A percentile compares a stretch with the other conserved stretches of the same genome.
phyloP scores from a whole-genome alignment of 2,329 filamentous ascomycete genomes.

The Cladophialophora yegresii region DNA sequence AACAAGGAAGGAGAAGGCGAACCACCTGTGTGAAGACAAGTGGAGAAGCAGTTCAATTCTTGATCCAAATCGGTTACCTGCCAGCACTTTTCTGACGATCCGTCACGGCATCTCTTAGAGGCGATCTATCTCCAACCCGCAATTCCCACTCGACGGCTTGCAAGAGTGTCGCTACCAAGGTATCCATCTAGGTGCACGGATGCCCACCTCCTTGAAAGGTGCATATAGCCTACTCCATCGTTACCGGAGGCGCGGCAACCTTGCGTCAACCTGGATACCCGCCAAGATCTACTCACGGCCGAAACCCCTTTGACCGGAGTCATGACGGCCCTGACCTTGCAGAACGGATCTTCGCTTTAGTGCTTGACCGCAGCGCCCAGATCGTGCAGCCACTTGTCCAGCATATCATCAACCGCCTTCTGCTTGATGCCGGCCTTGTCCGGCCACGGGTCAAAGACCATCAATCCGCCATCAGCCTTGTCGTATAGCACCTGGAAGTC shows the following conservation, averaged over 20 bases:
- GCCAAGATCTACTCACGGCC: not conserved
- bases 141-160: too few species aligned
- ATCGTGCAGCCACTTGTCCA: too few species aligned
- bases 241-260: not conserved
- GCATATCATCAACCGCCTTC: too few species aligned
- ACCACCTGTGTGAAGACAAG: conserved; percentile 20
- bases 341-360: not conserved
- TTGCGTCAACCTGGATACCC: not conserved
- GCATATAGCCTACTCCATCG: not conserved
- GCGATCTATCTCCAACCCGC: too few species aligned
- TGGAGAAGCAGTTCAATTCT: not conserved
- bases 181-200: not conserved
- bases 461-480: too few species aligned
- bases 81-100: not conserved
- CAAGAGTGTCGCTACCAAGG: not conserved
- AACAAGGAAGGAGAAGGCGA: conserved; percentile 31
- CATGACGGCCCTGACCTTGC: not conserved
- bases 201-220: not conserved
- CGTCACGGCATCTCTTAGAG: not conserved
- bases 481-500: too few species aligned
- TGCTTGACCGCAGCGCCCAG: too few species aligned
- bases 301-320: not conserved
- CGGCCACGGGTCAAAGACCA: too few species aligned
- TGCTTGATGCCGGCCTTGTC: too few species aligned
- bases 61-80: not conserved